These are phyloP conservation scores for Gossypium thurberi DNA, from an alignment of 345 rosid genomes.

Conservation along the genomic window DNA sequence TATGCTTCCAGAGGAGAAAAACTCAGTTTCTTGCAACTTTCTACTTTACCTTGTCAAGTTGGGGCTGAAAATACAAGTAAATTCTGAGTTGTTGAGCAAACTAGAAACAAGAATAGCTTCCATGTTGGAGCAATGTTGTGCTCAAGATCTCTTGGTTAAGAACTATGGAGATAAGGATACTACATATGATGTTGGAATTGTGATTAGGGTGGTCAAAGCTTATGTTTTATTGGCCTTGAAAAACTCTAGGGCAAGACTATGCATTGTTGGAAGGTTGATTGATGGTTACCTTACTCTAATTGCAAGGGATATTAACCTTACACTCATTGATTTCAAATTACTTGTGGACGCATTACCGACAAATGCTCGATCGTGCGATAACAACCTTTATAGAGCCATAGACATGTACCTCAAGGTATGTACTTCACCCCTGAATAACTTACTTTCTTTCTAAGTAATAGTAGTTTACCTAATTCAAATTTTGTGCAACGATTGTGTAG, in stretches of 20 bases:
- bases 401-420: constrained; percentile 53
- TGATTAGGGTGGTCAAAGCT: constrained; percentile 30
- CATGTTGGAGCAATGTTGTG: constrained; percentile 35
- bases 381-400: constrained; percentile 44
- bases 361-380: constrained; percentile 30
- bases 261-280: constrained; percentile 37
- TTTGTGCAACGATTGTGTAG: constrained; percentile 17
- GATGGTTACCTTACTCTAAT: constrained; percentile 41
- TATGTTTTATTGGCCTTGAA: constrained; percentile 28
- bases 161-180: constrained; percentile 24
- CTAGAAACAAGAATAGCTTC: constrained; percentile 30
- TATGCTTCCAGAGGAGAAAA: constrained; percentile 36
- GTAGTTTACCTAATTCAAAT: not conserved
- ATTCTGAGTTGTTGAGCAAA: constrained; percentile 15
- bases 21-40: constrained; percentile 48
- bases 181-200: constrained; percentile 27
- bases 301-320: constrained; percentile 38
- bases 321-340: constrained; percentile 23
- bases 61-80: constrained; percentile 25
- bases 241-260: constrained; percentile 17
- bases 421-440: not conserved
- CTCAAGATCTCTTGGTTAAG: constrained; percentile 41
- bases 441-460: not conserved
- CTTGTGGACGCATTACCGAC: constrained; percentile 38
- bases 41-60: constrained; percentile 47